Conservation (phyloP, 164 flowering plant species). For the Macadamia integrifolia region DNA sequence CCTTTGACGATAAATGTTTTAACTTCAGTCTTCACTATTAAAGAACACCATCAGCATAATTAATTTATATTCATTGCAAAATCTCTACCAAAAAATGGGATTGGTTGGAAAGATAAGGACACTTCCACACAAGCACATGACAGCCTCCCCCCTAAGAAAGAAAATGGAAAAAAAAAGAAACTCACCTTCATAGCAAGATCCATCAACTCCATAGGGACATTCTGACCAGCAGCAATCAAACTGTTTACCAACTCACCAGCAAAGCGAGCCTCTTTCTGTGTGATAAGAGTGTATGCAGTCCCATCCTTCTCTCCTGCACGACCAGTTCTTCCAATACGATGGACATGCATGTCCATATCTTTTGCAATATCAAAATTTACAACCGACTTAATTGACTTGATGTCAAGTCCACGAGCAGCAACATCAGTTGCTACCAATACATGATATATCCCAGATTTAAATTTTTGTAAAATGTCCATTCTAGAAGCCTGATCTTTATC, state of each 20-base stretch:
- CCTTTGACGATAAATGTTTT: no score
- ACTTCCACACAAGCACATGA: no score
- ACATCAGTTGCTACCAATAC: constrained; percentile 96
- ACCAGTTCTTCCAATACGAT: constrained; percentile 99
- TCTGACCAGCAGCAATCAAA: constrained; percentile 97
- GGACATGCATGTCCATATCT: constrained; percentile 99
- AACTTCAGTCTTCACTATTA: no score
- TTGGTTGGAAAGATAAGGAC: no score
- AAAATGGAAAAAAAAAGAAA: background rate
- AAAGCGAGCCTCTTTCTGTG: constrained; percentile 90
- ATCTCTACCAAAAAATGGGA: no score
- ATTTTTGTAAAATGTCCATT: constrained; percentile 78
- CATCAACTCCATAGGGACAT: constrained; percentile 78
- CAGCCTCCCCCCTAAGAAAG: background rate
- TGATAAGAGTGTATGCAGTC: constrained; percentile 80
- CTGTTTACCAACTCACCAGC: constrained; percentile 95
- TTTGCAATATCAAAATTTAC: constrained; percentile 91
- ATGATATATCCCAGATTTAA: constrained; percentile 74
- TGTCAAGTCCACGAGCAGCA: constrained; percentile 98
- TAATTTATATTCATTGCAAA: no score
- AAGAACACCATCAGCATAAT: no score
- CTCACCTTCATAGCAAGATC: constrained; percentile 99
- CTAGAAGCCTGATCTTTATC: constrained; percentile 97
- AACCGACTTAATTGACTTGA: constrained; percentile 86
- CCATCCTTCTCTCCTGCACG: constrained; percentile 99